A percentile compares a stretch with the other conserved stretches of the same genome.
These are phyloP conservation scores for Amanita polypyramis DNA, from an alignment of 768 basidiomycete genomes.

Conservation along the genomic window DNA sequence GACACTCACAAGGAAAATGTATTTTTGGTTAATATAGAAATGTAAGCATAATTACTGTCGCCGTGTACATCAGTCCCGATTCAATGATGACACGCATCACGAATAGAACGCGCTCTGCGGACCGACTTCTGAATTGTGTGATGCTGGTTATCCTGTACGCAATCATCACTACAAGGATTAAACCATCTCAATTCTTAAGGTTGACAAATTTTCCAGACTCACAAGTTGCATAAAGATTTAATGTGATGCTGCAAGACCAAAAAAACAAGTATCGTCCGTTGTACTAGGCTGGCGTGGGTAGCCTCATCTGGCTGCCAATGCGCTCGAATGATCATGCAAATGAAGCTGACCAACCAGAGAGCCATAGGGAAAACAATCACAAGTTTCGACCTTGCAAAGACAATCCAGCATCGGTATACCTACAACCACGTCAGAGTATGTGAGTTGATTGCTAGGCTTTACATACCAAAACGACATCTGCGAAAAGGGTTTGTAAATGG, in stretches of 20 bases:
- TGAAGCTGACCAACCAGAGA: conserved; percentile 11
- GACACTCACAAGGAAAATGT: conserved; percentile 1
- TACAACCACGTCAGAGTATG: neutral
- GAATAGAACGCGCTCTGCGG: conserved; percentile 1
- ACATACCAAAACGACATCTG: conserved; percentile 11
- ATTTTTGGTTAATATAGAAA: conserved; percentile 1
- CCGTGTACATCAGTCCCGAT: conserved; percentile 1
- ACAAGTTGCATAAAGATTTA: conserved; percentile 15
- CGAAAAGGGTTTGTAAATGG: conserved; percentile 9
- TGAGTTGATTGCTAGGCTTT: neutral
- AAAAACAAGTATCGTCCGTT: conserved; percentile 3
- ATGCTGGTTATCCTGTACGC: neutral
- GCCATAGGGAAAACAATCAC: conserved; percentile 8
- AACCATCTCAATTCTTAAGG: neutral
- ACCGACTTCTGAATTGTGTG: neutral
- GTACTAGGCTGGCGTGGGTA: neutral
- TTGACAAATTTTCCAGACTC: neutral
- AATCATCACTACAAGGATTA: neutral
- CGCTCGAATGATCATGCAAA: conserved; percentile 3
- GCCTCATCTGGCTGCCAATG: conserved; percentile 1
- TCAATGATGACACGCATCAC: conserved; percentile 6
- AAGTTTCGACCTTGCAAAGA: conserved; percentile 8
- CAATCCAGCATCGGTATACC: conserved; percentile 14
- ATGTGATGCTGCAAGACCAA: conserved; percentile 12
- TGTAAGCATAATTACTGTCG: neutral